phyloP scores from a whole-genome alignment of 768 basidiomycete species.

The Cyathus striatus region DNA sequence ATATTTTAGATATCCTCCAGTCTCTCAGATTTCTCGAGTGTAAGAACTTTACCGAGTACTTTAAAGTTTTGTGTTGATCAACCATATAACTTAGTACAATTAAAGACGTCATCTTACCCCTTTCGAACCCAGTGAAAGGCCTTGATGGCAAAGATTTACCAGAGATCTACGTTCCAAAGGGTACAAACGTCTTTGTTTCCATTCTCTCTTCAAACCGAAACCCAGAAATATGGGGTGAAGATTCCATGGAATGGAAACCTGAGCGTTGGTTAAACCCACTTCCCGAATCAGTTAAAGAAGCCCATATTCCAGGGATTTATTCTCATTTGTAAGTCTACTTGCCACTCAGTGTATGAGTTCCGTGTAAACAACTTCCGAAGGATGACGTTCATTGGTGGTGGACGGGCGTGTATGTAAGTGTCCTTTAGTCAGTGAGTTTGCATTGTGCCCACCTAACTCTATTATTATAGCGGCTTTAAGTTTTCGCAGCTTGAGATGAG shows the following conservation, averaged over 20 bases:
- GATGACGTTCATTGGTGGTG: slow-evolving; percentile 29
- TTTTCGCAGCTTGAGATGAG: slow-evolving; percentile 40
- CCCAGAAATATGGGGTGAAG: slow-evolving; percentile 32
- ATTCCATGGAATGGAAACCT: slow-evolving; percentile 34
- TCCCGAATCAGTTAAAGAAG: slow-evolving; percentile 17
- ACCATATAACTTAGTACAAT: slow-evolving; percentile 3
- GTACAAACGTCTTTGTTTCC: slow-evolving; percentile 25
- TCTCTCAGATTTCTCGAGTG: slow-evolving; percentile 14
- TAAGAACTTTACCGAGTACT: slow-evolving; percentile 4
- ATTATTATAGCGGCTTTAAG: slow-evolving; percentile 30
- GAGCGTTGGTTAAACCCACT: slow-evolving; percentile 30
- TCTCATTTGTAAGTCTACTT: slow-evolving; percentile 12
- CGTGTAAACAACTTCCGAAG: slow-evolving; percentile 14
- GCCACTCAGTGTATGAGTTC: background rate
- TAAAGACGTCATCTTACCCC: slow-evolving; percentile 25
- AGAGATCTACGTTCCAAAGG: slow-evolving; percentile 21
- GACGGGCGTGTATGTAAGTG: slow-evolving; percentile 28
- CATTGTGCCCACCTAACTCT: background rate
- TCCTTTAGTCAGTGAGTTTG: background rate
- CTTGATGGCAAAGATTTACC: slow-evolving; percentile 17
- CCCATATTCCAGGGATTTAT: slow-evolving; percentile 17
- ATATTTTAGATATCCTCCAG: slow-evolving; percentile 13
- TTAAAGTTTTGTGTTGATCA: background rate
- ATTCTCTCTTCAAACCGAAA: slow-evolving; percentile 30
- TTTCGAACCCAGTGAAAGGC: slow-evolving; percentile 19